Evolutionary conservation across 768 basidiomycete species (phyloP).

Genomic region (Calocera viscosa): DNA sequence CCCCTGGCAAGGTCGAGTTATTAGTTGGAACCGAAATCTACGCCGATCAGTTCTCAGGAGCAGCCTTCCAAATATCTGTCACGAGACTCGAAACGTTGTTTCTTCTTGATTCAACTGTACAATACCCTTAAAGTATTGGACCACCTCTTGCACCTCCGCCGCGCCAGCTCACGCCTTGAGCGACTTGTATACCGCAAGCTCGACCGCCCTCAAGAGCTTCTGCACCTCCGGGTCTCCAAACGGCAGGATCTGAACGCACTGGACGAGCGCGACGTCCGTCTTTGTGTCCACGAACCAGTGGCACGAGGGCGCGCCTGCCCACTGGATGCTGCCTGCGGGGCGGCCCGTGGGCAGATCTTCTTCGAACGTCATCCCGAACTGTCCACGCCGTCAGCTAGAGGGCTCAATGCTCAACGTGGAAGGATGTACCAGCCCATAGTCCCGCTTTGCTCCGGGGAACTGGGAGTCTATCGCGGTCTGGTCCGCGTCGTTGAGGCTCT

Average conservation of each 20-base stretch:
- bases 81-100: too few species aligned
- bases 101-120: too few species aligned
- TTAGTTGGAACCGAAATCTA: too few species aligned
- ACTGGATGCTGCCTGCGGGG: constrained; percentile 5
- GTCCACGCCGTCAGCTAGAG: not conserved
- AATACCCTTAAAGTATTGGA: too few species aligned
- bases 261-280: not conserved
- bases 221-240: constrained; percentile 6
- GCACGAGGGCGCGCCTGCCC: not conserved
- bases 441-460: too few species aligned
- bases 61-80: too few species aligned
- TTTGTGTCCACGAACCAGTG: constrained; percentile 6
- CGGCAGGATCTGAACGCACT: not conserved
- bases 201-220: not conserved
- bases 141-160: not conserved
- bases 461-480: too few species aligned
- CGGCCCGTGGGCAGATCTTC: not conserved
- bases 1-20: too few species aligned
- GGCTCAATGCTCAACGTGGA: not conserved
- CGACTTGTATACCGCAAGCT: not conserved
- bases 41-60: too few species aligned
- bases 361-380: constrained; percentile 7
- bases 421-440: not conserved
- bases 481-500: not conserved
- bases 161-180: not conserved